phyloP scores from a whole-genome alignment of 2,329 filamentous ascomycete species.

The Aureobasidium sp. region DNA sequence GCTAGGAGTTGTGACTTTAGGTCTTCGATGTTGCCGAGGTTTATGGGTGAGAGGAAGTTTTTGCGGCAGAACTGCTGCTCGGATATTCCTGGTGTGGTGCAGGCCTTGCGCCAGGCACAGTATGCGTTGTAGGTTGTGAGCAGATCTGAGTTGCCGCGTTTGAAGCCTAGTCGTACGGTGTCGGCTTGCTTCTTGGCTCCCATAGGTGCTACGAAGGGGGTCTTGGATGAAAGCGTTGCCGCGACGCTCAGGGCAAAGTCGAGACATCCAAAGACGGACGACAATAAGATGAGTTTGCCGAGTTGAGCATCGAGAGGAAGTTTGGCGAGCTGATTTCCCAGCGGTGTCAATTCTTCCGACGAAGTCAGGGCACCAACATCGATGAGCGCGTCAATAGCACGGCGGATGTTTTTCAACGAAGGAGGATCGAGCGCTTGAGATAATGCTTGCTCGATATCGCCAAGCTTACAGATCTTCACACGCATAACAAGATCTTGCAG shows the following conservation, averaged over 20 bases:
- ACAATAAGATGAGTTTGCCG: slow-evolving; percentile 83
- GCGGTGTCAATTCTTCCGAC: slow-evolving; percentile 72
- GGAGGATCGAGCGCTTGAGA: slow-evolving; percentile 83
- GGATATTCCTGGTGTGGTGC: slow-evolving; percentile 57
- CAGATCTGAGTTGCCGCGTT: slow-evolving; percentile 79
- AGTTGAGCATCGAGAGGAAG: slow-evolving; percentile 89
- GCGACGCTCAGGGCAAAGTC: slow-evolving; percentile 89
- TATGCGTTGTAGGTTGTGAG: slow-evolving; percentile 94
- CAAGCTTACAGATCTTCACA: slow-evolving; percentile 95
- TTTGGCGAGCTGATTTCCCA: slow-evolving; percentile 79
- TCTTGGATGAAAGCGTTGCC: slow-evolving; percentile 88
- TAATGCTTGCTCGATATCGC: slow-evolving; percentile 83
- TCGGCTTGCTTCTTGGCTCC: slow-evolving; percentile 77
- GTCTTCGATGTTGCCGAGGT: slow-evolving; percentile 85
- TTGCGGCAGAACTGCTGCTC: slow-evolving; percentile 90
- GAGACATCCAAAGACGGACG: slow-evolving; percentile 78
- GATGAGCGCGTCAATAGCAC: slow-evolving; percentile 84
- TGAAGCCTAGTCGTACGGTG: slow-evolving; percentile 67
- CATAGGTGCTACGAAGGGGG: slow-evolving; percentile 81
- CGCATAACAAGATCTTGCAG: slow-evolving; percentile 91
- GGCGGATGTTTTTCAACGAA: slow-evolving; percentile 81
- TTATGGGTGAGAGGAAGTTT: slow-evolving; percentile 86
- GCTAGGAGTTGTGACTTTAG: slow-evolving; percentile 85
- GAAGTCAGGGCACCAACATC: slow-evolving; percentile 84
- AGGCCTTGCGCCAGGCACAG: slow-evolving; percentile 74